phyloP scores from a whole-genome alignment of 768 basidiomycete species.

The Chalciporus pseudorubinellus region DNA sequence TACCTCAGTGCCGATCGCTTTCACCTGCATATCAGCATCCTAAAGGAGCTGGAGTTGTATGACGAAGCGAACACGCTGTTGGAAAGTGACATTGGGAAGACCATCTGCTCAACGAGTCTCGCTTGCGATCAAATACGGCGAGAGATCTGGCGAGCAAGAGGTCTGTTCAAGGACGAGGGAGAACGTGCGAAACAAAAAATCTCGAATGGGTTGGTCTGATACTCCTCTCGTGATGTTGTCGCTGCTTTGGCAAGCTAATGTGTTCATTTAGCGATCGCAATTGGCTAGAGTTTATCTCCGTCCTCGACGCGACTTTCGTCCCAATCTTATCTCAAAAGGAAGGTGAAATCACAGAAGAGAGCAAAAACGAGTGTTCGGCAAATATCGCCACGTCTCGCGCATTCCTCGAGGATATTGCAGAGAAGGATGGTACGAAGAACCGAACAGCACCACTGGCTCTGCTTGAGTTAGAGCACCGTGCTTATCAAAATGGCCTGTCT shows the following conservation, averaged over 20 bases:
- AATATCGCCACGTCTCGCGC: conserved; percentile 44
- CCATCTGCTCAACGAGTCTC: conserved; percentile 67
- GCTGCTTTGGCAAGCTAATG: conserved; percentile 19
- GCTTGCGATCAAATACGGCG: conserved; percentile 74
- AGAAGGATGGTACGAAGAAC: conserved; percentile 67
- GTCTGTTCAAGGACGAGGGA: conserved; percentile 59
- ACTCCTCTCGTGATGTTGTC: conserved; percentile 1
- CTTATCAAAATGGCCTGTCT: conserved; percentile 45
- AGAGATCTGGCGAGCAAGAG: conserved; percentile 61
- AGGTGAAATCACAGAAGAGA: conserved; percentile 32
- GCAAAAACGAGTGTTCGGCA: conserved; percentile 37
- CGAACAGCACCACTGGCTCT: conserved; percentile 72
- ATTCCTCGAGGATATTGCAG: conserved; percentile 55
- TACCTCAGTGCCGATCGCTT: conserved; percentile 73
- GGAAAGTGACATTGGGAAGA: conserved; percentile 64
- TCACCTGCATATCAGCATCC: conserved; percentile 68
- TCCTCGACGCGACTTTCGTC: conserved; percentile 66
- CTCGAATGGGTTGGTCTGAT: conserved; percentile 49
- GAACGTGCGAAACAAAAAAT: conserved; percentile 58
- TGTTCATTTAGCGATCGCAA: conserved; percentile 63
- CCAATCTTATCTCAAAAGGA: conserved; percentile 29
- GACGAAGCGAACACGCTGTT: conserved; percentile 72
- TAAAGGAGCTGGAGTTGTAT: conserved; percentile 63
- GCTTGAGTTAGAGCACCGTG: conserved; percentile 71
- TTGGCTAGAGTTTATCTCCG: conserved; percentile 79